Conservation (phyloP, 768 basidiomycete species). For the Imleria badia region DNA sequence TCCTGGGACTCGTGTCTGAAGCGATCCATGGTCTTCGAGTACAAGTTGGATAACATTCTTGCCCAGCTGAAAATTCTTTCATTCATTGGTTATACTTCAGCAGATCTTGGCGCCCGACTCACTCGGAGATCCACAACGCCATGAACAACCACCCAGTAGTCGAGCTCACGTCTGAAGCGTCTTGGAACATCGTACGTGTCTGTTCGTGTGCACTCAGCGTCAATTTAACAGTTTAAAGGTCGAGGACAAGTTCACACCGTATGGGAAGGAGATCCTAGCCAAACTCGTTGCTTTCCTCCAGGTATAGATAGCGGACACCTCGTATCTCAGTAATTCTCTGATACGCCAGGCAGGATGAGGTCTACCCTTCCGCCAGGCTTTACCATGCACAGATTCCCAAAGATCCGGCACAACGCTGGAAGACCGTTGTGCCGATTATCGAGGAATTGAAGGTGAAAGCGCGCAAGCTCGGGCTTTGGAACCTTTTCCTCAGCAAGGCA, state of each 20-base stretch:
- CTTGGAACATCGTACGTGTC: slow-evolving; percentile 78
- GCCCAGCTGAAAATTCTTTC: neutral
- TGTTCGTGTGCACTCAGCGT: neutral
- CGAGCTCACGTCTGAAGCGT: slow-evolving; percentile 76
- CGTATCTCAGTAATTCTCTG: neutral
- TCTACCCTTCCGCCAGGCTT: slow-evolving; percentile 73
- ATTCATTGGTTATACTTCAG: neutral
- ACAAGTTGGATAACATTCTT: no score
- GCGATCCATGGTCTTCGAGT: no score
- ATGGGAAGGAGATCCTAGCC: slow-evolving; percentile 81
- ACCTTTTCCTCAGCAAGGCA: slow-evolving; percentile 91
- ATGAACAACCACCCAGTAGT: slow-evolving; percentile 73
- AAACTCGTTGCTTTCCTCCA: slow-evolving; percentile 85
- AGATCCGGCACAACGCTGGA: slow-evolving; percentile 77
- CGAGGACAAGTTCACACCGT: slow-evolving; percentile 91
- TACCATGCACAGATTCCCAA: slow-evolving; percentile 81
- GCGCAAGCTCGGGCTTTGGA: slow-evolving; percentile 90
- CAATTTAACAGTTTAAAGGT: slow-evolving; percentile 44
- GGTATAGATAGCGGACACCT: slow-evolving; percentile 40
- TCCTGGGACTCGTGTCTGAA: no score
- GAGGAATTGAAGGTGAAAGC: slow-evolving; percentile 87
- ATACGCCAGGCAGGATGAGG: slow-evolving; percentile 64
- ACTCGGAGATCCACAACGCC: neutral
- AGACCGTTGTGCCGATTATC: slow-evolving; percentile 76
- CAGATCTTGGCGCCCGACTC: neutral